Evolutionary conservation across 2,329 filamentous ascomycete genomes (phyloP).

Genomic region (Penicillium sp.): DNA sequence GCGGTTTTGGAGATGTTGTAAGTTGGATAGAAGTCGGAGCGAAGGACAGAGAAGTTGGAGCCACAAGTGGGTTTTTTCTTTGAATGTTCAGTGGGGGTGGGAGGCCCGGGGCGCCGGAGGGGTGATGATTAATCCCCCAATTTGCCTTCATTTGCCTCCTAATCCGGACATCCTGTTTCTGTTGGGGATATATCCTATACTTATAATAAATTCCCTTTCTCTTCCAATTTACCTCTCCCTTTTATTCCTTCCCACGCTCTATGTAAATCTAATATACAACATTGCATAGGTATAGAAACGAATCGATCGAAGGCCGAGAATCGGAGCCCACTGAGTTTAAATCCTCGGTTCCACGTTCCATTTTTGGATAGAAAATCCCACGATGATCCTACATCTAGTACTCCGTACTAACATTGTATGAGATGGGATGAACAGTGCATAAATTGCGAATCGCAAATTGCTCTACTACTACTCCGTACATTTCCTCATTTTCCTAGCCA

Average conservation of each 20-base stretch:
- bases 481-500: background rate
- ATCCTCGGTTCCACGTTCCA: slow-evolving; percentile 2
- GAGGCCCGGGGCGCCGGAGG: slow-evolving; percentile 5
- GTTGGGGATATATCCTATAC: background rate
- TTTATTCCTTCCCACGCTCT: background rate
- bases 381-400: background rate
- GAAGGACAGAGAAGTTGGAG: slow-evolving; percentile 2
- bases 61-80: slow-evolving; percentile 17
- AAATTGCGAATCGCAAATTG: background rate
- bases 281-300: background rate
- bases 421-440: background rate
- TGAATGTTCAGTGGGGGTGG: slow-evolving; percentile 10
- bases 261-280: background rate
- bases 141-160: slow-evolving; percentile 2
- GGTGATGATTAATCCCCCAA: slow-evolving; percentile 17
- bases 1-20: background rate
- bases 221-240: background rate
- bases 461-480: background rate
- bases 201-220: background rate
- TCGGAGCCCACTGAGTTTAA: slow-evolving; percentile 5
- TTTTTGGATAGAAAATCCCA: background rate
- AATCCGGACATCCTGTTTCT: background rate
- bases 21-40: slow-evolving; percentile 1
- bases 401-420: too few relatives aligned
- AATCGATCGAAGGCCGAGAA: slow-evolving; percentile 1